A percentile compares a stretch with the other conserved stretches of the same genome.
phyloP scores from a whole-genome alignment of 768 basidiomycete species.

The Coprinopsis sp. region DNA sequence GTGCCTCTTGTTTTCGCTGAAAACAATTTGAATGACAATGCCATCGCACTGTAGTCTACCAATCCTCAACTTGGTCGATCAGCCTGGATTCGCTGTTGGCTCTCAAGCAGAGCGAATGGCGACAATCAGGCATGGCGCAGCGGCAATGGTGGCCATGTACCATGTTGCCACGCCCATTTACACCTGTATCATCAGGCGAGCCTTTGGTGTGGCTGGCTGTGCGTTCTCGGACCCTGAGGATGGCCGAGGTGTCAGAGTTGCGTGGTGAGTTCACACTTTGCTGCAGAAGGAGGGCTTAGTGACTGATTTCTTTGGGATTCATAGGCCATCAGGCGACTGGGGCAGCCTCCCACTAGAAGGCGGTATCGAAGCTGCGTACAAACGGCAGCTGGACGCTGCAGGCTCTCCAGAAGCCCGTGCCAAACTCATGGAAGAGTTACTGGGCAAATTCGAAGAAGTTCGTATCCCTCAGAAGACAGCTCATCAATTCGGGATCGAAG shows the following conservation, averaged over 20 bases:
- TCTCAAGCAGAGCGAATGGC: slow-evolving; percentile 33
- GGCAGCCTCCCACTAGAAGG: slow-evolving; percentile 38
- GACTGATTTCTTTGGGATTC: not conserved
- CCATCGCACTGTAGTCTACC: slow-evolving; percentile 25
- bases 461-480: slow-evolving; percentile 35
- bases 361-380: slow-evolving; percentile 39
- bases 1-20: not conserved
- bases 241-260: slow-evolving; percentile 28
- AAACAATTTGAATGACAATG: not conserved
- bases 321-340: slow-evolving; percentile 40
- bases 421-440: slow-evolving; percentile 29
- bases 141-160: slow-evolving; percentile 34
- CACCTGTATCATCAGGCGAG: slow-evolving; percentile 33
- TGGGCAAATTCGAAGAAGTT: slow-evolving; percentile 32
- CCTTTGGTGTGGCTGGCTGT: slow-evolving; percentile 37
- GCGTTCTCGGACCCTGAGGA: slow-evolving; percentile 35
- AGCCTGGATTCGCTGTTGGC: slow-evolving; percentile 37
- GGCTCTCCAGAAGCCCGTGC: slow-evolving; percentile 27
- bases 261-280: slow-evolving; percentile 27
- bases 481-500: slow-evolving; percentile 36
- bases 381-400: slow-evolving; percentile 31
- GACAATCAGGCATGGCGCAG: slow-evolving; percentile 35
- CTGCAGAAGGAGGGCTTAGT: no score
- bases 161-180: slow-evolving; percentile 33
- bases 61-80: slow-evolving; percentile 36